phyloP scores from a whole-genome alignment of 2,329 filamentous ascomycete species.

The Cytospora mali region DNA sequence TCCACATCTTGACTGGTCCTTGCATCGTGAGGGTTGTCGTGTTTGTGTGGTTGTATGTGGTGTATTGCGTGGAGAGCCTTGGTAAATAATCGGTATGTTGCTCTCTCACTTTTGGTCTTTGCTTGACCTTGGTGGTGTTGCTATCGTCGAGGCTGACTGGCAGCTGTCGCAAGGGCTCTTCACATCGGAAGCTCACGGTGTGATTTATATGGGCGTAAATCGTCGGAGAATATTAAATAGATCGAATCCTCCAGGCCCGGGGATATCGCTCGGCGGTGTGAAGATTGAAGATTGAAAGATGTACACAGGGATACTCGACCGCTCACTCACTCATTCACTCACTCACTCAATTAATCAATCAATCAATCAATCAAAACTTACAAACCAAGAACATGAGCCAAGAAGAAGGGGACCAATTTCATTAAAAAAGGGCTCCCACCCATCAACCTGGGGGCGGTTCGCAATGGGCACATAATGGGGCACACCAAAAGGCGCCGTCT shows the following conservation, averaged over 20 bases:
- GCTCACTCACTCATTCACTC: background rate
- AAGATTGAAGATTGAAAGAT: background rate
- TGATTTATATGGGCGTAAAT: background rate
- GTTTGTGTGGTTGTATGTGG: background rate
- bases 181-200: slow-evolving; percentile 15
- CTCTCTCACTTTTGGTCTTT: background rate
- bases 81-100: background rate
- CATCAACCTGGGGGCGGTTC: background rate
- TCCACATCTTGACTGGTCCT: slow-evolving; percentile 12
- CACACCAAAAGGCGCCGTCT: slow-evolving; percentile 8
- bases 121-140: background rate
- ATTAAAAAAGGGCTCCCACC: slow-evolving; percentile 12
- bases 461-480: background rate
- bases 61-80: background rate
- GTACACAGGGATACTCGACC: slow-evolving; percentile 5
- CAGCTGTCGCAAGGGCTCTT: slow-evolving; percentile 25
- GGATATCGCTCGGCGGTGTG: background rate
- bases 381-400: background rate
- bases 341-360: background rate
- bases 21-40: slow-evolving; percentile 23
- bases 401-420: slow-evolving; percentile 1
- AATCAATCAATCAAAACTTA: background rate
- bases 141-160: slow-evolving; percentile 24
- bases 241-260: background rate
- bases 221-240: background rate